Evolutionary conservation across 2,329 filamentous ascomycete species (phyloP).

Genomic region (Monosporascus ibericus): DNA sequence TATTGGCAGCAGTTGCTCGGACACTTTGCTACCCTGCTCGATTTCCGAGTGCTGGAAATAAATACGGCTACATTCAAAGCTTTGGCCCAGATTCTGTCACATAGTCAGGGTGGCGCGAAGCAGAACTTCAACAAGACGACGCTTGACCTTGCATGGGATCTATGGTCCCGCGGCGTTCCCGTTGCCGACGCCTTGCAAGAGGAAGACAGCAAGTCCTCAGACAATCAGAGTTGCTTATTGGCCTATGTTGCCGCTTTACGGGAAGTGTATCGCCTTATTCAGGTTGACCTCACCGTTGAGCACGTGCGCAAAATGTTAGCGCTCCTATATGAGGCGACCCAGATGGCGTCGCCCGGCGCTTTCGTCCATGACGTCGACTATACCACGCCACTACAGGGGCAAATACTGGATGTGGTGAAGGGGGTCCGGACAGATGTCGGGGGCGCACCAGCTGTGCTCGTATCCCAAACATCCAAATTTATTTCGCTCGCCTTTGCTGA

Average conservation of each 20-base stretch:
- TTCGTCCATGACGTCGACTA: constrained; percentile 70
- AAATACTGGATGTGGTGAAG: constrained; percentile 62
- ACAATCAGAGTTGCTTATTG: constrained; percentile 77
- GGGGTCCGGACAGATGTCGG: constrained; percentile 60
- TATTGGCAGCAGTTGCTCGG: constrained; percentile 71
- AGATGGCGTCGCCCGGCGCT: constrained; percentile 59
- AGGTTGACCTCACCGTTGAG: constrained; percentile 54
- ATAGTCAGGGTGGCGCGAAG: constrained; percentile 35
- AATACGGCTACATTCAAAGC: constrained; percentile 67
- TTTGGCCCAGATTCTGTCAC: constrained; percentile 56
- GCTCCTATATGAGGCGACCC: constrained; percentile 65
- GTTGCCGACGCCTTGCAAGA: constrained; percentile 32
- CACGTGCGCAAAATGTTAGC: constrained; percentile 62
- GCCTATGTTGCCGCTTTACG: constrained; percentile 75
- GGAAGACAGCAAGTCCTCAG: constrained; percentile 39
- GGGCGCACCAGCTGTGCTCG: constrained; percentile 61
- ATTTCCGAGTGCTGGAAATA: constrained; percentile 60
- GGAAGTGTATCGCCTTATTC: constrained; percentile 72
- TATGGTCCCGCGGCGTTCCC: constrained; percentile 66
- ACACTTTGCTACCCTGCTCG: constrained; percentile 60
- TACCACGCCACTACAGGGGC: constrained; percentile 65
- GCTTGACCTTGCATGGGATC: constrained; percentile 57
- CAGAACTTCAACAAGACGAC: constrained; percentile 43
- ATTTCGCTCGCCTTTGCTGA: constrained; percentile 60
- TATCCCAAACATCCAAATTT: constrained; percentile 64